These are phyloP conservation scores for Boletus subcaerulescens DNA, from an alignment of 768 basidiomycete genomes.

Conservation along the genomic window DNA sequence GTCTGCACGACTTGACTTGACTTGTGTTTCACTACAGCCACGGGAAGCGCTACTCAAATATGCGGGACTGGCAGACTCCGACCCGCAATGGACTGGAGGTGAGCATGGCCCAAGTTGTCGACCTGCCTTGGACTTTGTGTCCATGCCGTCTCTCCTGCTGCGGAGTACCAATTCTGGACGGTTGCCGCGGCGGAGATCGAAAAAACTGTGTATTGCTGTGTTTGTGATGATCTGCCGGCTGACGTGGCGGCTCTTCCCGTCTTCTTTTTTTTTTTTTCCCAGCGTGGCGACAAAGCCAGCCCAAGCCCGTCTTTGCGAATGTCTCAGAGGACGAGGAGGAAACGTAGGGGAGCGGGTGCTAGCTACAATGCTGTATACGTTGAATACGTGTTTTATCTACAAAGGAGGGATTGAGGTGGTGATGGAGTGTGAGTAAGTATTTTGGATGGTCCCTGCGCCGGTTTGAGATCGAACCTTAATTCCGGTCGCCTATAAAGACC, in stretches of 20 bases:
- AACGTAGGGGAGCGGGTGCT: conserved; percentile 41
- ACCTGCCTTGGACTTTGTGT: conserved; percentile 2
- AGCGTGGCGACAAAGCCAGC: conserved; percentile 89
- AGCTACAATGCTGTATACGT: not conserved
- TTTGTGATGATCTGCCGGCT: conserved; percentile 39
- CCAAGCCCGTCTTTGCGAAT: conserved; percentile 78
- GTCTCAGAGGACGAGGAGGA: conserved; percentile 56
- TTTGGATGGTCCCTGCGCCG: conserved; percentile 67
- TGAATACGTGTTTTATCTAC: conserved; percentile 7
- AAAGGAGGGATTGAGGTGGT: conserved; percentile 15
- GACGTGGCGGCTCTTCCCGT: conserved; percentile 52
- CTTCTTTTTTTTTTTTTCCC: conserved; percentile 51
- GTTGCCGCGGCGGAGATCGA: conserved; percentile 31
- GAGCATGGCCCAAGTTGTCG: conserved; percentile 33
- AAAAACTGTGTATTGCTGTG: conserved; percentile 29
- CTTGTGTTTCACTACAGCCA: conserved; percentile 55
- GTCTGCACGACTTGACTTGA: conserved; percentile 15
- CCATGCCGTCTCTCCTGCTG: conserved; percentile 12
- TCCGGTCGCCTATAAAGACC: conserved; percentile 79
- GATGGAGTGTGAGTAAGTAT: conserved; percentile 35
- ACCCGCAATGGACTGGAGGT: conserved; percentile 87
- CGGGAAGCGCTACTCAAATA: conserved; percentile 96
- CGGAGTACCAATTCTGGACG: conserved; percentile 28
- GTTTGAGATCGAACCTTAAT: conserved; percentile 80
- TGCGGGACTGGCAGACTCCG: conserved; percentile 69